Percentiles rank a stretch among this genome's conserved stretches.
Evolutionary conservation across 371 early-diverging fungal species (phyloP).

Genomic region (Mortierella sp.): DNA sequence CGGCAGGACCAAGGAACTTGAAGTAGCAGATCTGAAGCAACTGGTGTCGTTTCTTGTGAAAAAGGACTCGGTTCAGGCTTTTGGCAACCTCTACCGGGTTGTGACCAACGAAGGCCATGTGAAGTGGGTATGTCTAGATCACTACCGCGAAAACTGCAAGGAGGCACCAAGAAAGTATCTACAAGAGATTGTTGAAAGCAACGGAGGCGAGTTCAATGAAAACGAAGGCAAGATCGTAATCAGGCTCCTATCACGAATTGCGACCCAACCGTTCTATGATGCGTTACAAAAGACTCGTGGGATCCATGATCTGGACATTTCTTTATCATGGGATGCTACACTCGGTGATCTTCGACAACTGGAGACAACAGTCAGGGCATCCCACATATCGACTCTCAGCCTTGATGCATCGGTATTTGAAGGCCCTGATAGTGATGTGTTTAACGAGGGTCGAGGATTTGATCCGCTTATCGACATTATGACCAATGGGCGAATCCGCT

Average conservation of each 20-base stretch:
- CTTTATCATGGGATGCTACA: too few species aligned
- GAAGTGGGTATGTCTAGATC: conserved; percentile 16
- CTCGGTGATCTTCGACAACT: too few species aligned
- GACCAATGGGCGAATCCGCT: too few species aligned
- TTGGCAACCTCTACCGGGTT: conserved; percentile 9
- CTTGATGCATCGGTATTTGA: too few species aligned
- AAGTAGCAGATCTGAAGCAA: conserved; percentile 2
- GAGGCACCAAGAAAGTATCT: neutral
- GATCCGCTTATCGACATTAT: too few species aligned
- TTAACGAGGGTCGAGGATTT: too few species aligned
- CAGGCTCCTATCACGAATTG: neutral
- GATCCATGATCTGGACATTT: too few species aligned
- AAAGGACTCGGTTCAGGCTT: neutral
- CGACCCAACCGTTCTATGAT: too few species aligned
- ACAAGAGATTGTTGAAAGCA: neutral
- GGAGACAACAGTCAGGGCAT: too few species aligned
- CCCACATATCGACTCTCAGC: too few species aligned
- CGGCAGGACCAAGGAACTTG: neutral
- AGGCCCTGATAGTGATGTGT: too few species aligned
- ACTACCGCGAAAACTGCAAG: conserved; percentile 2
- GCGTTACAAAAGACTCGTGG: too few species aligned
- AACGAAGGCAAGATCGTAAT: neutral
- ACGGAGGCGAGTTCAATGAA: neutral
- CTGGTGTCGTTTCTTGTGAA: neutral
- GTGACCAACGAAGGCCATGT: conserved; percentile 2